phyloP scores from a whole-genome alignment of 2,329 filamentous ascomycete genomes.

The Kalaharituber pfeilii region DNA sequence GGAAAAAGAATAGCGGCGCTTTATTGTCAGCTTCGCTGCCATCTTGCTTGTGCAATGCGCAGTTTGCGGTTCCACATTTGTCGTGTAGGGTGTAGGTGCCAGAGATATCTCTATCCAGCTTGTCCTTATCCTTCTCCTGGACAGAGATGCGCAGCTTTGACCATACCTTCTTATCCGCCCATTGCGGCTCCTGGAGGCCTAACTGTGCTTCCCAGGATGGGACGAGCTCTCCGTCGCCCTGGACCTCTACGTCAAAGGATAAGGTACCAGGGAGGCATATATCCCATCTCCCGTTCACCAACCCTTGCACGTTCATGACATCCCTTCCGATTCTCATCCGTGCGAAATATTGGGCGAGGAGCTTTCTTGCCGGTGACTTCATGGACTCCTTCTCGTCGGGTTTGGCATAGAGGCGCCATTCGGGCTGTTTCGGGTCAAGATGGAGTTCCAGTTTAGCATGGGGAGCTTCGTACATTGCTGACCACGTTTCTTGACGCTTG shows the following conservation, averaged over 20 bases:
- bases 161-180: conserved; percentile 31
- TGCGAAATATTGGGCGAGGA: conserved; percentile 33
- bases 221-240: conserved; percentile 24
- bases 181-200: conserved; percentile 28
- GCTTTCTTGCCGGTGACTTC: conserved; percentile 28
- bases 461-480: conserved; percentile 28
- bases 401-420: conserved; percentile 36
- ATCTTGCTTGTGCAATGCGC: conserved; percentile 36
- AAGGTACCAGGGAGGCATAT: conserved; percentile 29
- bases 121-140: conserved; percentile 21
- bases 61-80: conserved; percentile 40
- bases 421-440: conserved; percentile 23
- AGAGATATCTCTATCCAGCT: conserved; percentile 28
- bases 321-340: conserved; percentile 28
- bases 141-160: conserved; percentile 29
- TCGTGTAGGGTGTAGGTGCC: conserved; percentile 37
- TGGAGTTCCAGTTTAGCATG: conserved; percentile 29
- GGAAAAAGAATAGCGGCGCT: conserved; percentile 37
- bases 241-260: conserved; percentile 26
- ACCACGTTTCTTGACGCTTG: conserved; percentile 29
- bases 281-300: conserved; percentile 29
- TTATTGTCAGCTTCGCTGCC: conserved; percentile 8
- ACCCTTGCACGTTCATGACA: conserved; percentile 20
- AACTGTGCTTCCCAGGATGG: conserved; percentile 28
- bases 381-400: conserved; percentile 27